Conservation (phyloP, 2,329 filamentous ascomycete genomes). For the Colletotrichum sp. region DNA sequence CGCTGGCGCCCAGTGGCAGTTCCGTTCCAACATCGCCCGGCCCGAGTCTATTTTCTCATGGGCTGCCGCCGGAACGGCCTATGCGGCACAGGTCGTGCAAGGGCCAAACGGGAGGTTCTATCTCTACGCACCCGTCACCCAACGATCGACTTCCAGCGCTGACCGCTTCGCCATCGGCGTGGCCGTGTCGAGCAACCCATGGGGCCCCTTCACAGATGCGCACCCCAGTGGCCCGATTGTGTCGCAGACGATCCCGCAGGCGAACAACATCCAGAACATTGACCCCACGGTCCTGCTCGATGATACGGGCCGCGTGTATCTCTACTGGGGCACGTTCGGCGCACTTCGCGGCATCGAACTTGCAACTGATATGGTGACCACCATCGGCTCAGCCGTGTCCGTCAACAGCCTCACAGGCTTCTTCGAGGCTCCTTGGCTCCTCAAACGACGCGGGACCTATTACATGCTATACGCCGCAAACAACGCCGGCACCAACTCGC, state of each 20-base stretch:
- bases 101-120: constrained; percentile 38
- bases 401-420: constrained; percentile 34
- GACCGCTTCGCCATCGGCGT: constrained; percentile 43
- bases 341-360: constrained; percentile 37
- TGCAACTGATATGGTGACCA: constrained; percentile 38
- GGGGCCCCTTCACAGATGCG: constrained; percentile 39
- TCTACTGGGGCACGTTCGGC: constrained; percentile 44
- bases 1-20: constrained; percentile 34
- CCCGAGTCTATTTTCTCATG: constrained; percentile 38
- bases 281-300: constrained; percentile 42
- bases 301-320: constrained; percentile 36
- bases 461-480: constrained; percentile 45
- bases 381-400: constrained; percentile 25
- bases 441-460: constrained; percentile 36
- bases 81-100: constrained; percentile 38
- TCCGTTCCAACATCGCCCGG: constrained; percentile 32
- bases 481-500: constrained; percentile 37
- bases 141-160: constrained; percentile 27
- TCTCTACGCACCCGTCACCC: constrained; percentile 38
- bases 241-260: constrained; percentile 33
- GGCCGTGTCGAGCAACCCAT: constrained; percentile 34
- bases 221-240: constrained; percentile 38
- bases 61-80: constrained; percentile 37
- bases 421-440: constrained; percentile 43
- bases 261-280: constrained; percentile 43